Percentiles rank a stretch among this genome's conserved stretches.
phyloP scores from a whole-genome alignment of 176 grass and related monocot genomes.

The Triticum monococcum region DNA sequence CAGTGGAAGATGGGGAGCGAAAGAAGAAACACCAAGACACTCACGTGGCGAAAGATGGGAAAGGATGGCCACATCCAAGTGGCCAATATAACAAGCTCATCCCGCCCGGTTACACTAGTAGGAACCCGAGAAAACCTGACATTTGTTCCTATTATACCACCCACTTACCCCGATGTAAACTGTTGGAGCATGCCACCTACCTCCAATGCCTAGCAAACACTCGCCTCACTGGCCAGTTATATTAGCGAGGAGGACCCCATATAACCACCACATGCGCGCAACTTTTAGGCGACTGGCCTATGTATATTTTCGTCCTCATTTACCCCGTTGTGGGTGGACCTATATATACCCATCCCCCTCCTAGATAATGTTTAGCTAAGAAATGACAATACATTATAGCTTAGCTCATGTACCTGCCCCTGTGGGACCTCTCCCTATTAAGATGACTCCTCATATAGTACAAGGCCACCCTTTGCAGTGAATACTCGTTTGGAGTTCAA shows the following conservation, averaged over 20 bases:
- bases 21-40: no score
- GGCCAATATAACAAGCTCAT: no score
- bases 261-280: not conserved
- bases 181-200: no score
- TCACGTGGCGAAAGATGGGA: no score
- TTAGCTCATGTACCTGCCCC: not conserved
- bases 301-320: not conserved
- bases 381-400: not conserved
- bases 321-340: not conserved
- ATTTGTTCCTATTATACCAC: not conserved
- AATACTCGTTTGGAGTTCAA: not conserved
- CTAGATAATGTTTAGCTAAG: not conserved
- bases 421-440: not conserved
- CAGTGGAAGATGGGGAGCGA: no score
- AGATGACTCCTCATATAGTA: not conserved
- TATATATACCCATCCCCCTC: not conserved
- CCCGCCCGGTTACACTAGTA: no score
- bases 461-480: not conserved
- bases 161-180: no score
- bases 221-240: not conserved
- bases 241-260: not conserved
- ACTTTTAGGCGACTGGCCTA: not conserved
- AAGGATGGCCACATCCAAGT: no score
- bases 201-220: not conserved
- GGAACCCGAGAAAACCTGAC: no score